phyloP scores from a whole-genome alignment of 805 yeast genomes.

The Starmera quercuum region DNA sequence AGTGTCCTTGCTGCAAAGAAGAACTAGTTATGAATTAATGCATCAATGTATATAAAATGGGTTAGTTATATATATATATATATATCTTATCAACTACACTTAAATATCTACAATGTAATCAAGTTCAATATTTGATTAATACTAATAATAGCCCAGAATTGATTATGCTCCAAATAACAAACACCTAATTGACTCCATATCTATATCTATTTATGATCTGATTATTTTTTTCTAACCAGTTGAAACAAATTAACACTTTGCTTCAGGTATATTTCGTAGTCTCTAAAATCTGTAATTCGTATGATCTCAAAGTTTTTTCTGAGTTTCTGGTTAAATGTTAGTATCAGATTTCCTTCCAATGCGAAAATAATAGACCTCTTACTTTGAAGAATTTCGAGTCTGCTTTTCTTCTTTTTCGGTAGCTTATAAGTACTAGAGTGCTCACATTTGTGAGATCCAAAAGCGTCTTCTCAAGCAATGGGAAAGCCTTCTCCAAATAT shows the following conservation, averaged over 20 bases:
- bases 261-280: constrained; percentile 26
- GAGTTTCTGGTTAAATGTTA: too few species aligned
- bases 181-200: too few species aligned
- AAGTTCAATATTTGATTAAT: too few species aligned
- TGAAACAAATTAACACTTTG: constrained; percentile 35
- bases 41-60: neutral
- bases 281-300: constrained; percentile 25
- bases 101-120: too few species aligned
- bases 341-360: neutral
- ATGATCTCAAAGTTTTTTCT: constrained; percentile 24
- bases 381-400: constrained; percentile 24
- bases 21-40: neutral
- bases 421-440: constrained; percentile 43
- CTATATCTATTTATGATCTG: neutral
- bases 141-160: too few species aligned
- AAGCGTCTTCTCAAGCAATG: constrained; percentile 40
- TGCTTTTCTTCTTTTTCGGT: constrained; percentile 44
- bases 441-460: constrained; percentile 31
- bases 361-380: too few species aligned
- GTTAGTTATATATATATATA: neutral
- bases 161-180: too few species aligned
- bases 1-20: constrained; percentile 14
- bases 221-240: constrained; percentile 21
- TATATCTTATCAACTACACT: too few species aligned
- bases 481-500: constrained; percentile 46